These are phyloP conservation scores for Boletus eberwhitei DNA, from an alignment of 768 basidiomycete genomes.

Conservation along the genomic window DNA sequence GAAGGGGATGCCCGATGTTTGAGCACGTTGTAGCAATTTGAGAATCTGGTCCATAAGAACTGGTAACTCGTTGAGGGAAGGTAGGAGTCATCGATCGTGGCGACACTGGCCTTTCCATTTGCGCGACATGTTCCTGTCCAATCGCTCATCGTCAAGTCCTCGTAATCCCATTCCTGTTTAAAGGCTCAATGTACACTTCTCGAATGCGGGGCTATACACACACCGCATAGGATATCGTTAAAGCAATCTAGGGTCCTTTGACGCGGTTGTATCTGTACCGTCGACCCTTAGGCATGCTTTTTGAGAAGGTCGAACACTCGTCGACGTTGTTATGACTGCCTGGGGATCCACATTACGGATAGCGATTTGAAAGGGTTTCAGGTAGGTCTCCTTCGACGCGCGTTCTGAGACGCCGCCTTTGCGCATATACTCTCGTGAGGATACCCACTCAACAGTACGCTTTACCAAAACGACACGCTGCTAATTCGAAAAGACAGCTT, in stretches of 20 bases:
- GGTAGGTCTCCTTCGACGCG: neutral
- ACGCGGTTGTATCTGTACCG: neutral
- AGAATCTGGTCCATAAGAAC: neutral
- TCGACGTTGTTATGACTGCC: neutral
- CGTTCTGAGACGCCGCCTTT: neutral
- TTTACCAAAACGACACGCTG: neutral
- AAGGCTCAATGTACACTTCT: neutral
- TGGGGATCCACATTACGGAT: neutral
- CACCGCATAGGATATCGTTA: neutral
- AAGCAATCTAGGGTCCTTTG: neutral
- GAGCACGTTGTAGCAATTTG: neutral
- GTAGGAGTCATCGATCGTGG: neutral
- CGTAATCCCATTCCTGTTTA: neutral
- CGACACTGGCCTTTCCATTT: neutral
- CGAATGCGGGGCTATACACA: neutral
- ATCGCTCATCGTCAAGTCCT: neutral
- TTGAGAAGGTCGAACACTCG: neutral
- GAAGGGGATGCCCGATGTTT: neutral
- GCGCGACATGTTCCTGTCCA: no score
- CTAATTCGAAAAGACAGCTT: neutral
- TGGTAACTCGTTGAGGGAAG: neutral
- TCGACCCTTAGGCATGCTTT: neutral
- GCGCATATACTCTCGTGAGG: neutral
- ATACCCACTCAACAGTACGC: neutral
- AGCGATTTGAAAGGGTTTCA: neutral